These are phyloP conservation scores for Dictyostelium purpureum DNA, from an alignment of 78 protist genomes.

Conservation along the genomic window DNA sequence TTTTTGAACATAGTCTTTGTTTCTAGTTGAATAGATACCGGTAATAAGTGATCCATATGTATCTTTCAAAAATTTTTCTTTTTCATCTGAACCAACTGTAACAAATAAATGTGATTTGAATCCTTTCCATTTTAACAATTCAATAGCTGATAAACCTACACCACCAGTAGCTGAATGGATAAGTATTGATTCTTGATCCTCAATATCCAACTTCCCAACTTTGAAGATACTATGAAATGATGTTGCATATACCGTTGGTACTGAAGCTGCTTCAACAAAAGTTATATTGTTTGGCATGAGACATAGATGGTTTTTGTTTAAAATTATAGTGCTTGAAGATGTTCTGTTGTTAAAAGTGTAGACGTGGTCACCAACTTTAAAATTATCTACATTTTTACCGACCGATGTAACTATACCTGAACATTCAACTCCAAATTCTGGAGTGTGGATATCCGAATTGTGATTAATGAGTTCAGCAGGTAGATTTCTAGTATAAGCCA, in stretches of 20 bases:
- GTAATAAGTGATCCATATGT: not conserved
- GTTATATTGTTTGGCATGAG: not conserved
- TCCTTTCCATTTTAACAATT: constrained; percentile 85
- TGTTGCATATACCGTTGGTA: not conserved
- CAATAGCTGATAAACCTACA: constrained; percentile 69
- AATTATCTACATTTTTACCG: not conserved
- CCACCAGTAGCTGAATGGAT: constrained; percentile 34
- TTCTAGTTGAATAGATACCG: not conserved
- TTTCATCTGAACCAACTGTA: constrained; percentile 3
- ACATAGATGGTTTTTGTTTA: not conserved
- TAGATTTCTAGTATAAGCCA: constrained; percentile 10
- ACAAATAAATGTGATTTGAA: not conserved
- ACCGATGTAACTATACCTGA: constrained; percentile 15
- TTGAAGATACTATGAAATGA: not conserved
- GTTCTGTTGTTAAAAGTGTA: not conserved
- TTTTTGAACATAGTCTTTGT: not conserved
- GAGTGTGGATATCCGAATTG: constrained; percentile 34
- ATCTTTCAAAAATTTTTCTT: not conserved
- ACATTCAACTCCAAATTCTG: constrained; percentile 2
- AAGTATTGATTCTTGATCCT: not conserved
- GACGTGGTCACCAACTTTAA: constrained; percentile 10
- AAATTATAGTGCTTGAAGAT: not conserved
- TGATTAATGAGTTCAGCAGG: not conserved
- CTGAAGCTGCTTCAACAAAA: constrained; percentile 11
- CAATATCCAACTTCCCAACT: constrained; percentile 9